Base-by-base conservation (phyloP, 2,329 filamentous ascomycete species). In the Fusarium subglutinans region DNA sequence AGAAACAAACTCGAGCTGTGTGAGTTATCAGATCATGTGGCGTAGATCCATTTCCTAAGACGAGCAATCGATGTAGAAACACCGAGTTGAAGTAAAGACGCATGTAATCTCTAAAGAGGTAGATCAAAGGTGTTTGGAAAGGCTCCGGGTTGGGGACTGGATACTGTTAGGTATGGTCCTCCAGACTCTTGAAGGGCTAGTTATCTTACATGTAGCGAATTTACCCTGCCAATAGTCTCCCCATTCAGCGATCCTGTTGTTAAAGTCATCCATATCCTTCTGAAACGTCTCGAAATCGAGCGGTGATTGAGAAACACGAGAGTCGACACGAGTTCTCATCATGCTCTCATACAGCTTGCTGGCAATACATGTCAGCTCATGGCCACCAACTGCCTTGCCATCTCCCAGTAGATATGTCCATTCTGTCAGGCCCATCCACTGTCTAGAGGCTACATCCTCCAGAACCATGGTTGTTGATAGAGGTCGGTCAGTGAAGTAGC, bases 51-150 rank as follows among this genome's bases (percentile, higher is more conserved):
- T 10, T 12, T 5, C 10, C 60, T 5, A 24, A 65, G 8, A 9
- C 5, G 8, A 56, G 8, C 11, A 48, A 24, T 14, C 50, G 18
- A 33, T 63, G 28, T 0, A 66, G 28, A 6, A 41, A 22, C 2
- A 45, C n/a, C 1, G 26, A 37, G 22, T 66, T 65, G 17, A 43
- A 66, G 17, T 66, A 48, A 1, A 66, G 37, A 3, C 60, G 43
- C 8, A 18, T 56, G 11, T 66, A 65, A n/a, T 66, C 48, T 17
- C 59, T 33, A 2, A 17, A 28, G 8, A 66, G 35, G 8, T 20
- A 38, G 17, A 33, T 26, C 8, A 66, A 24, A 28, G 59, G 6
- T 9, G 14, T n/a, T 37, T 66, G 63, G 4, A 56, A 47, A 24
- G 38, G 28, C 14, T 47, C 28, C 3, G 37, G 5, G 14, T 30